These are phyloP conservation scores for Solanum chacoense DNA, from an alignment of 305 asterid species.

Conservation along the genomic window DNA sequence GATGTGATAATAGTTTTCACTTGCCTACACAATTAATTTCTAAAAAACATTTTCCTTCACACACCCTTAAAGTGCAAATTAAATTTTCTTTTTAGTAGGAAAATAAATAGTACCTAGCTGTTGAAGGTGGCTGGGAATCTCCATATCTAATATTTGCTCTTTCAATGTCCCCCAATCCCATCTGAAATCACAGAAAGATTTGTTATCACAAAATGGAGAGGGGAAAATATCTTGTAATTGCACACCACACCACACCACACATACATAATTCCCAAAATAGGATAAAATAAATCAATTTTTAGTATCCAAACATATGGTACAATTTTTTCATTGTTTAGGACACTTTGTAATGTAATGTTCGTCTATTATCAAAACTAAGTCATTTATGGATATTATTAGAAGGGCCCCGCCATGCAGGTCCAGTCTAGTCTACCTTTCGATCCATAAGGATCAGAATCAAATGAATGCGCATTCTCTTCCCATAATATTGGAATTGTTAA, in stretches of 20 bases:
- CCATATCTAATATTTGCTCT: slow-evolving; percentile 42
- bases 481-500: background rate
- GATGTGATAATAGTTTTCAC: background rate
- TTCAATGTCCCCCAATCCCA: slow-evolving; percentile 47
- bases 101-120: slow-evolving; percentile 25
- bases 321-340: background rate
- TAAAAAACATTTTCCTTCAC: background rate
- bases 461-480: background rate
- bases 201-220: background rate
- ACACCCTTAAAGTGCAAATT: background rate
- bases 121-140: slow-evolving; percentile 39
- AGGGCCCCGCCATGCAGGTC: no score
- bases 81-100: background rate
- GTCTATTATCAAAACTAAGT: no score
- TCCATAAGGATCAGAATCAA: background rate
- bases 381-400: no score
- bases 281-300: background rate
- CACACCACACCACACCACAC: background rate
- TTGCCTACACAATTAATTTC: background rate
- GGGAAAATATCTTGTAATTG: background rate
- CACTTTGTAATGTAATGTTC: background rate
- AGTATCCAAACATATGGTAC: background rate
- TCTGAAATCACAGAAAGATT: slow-evolving; percentile 26
- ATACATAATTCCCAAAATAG: background rate
- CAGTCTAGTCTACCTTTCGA: no score